A percentile compares a stretch with the other conserved stretches of the same genome.
phyloP scores from a whole-genome alignment of 306 rosid species.

The Gleditsia sinensis region DNA sequence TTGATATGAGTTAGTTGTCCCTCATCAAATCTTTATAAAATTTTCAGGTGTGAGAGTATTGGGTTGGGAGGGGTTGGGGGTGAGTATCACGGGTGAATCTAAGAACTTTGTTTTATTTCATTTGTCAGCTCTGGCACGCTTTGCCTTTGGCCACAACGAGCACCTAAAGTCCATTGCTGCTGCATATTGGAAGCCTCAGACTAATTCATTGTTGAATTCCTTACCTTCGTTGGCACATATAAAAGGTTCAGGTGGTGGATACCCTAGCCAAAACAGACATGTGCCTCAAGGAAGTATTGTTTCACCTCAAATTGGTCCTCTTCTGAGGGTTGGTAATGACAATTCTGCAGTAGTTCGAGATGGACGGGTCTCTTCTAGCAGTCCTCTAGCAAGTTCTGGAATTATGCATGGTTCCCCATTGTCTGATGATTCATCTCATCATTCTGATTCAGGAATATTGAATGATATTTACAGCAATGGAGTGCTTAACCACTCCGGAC shows the following conservation, averaged over 20 bases:
- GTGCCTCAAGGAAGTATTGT: conserved; percentile 62
- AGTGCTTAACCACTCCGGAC: conserved; percentile 59
- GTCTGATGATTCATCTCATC: conserved; percentile 90
- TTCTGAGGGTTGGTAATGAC: conserved; percentile 76
- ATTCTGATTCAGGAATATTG: conserved; percentile 92
- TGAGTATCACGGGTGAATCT: neutral
- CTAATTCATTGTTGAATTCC: conserved; percentile 73
- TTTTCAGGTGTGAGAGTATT: neutral
- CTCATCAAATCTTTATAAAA: neutral
- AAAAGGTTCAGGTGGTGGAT: conserved; percentile 56
- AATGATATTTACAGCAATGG: conserved; percentile 87
- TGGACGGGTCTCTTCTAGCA: conserved; percentile 80
- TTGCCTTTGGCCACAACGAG: conserved; percentile 96
- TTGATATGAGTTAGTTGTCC: neutral
- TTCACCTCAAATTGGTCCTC: conserved; percentile 86
- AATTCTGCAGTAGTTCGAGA: conserved; percentile 67
- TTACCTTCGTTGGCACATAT: conserved; percentile 79
- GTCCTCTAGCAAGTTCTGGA: conserved; percentile 84
- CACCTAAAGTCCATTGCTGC: conserved; percentile 93
- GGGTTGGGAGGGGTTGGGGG: neutral
- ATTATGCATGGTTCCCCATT: conserved; percentile 94
- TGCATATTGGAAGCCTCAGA: conserved; percentile 89
- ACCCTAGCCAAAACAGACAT: conserved; percentile 55
- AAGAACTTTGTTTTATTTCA: conserved; percentile 18
- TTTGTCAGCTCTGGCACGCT: conserved; percentile 79